phyloP scores from a whole-genome alignment of 164 flowering plant species.

The Stephania japonica region DNA sequence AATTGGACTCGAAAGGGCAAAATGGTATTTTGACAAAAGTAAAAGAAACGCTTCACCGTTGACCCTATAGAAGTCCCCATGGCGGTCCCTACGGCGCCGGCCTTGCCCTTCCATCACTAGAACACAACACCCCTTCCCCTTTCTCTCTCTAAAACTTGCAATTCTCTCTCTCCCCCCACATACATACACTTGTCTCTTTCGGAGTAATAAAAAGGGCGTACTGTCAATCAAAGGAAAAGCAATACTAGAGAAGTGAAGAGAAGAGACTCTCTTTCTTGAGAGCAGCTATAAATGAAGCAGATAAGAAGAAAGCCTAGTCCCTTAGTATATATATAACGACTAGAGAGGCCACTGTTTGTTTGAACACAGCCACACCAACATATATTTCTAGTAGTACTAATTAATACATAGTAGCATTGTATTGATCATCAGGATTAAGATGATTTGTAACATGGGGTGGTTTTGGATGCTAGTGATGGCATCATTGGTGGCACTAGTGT shows the following conservation, averaged over 20 bases:
- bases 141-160: slow-evolving; percentile 9
- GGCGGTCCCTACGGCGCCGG: slow-evolving; percentile 85
- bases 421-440: no score
- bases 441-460: slow-evolving; percentile 14
- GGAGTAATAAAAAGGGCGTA: slow-evolving; percentile 11
- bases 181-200: background rate
- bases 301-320: slow-evolving; percentile 13
- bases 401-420: no score
- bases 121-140: slow-evolving; percentile 3
- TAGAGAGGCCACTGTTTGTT: slow-evolving; percentile 4
- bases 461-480: slow-evolving; percentile 24
- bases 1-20: slow-evolving; percentile 19
- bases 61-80: slow-evolving; percentile 50
- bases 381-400: no score
- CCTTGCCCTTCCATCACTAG: slow-evolving; percentile 34
- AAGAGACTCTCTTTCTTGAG: background rate
- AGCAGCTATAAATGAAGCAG: slow-evolving; percentile 12
- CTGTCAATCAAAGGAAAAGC: slow-evolving; percentile 10
- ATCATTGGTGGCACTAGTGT: slow-evolving; percentile 20
- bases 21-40: slow-evolving; percentile 12
- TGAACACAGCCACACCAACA: background rate
- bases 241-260: background rate
- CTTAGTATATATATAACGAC: background rate
- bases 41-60: slow-evolving; percentile 30
- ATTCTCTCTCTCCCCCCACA: slow-evolving; percentile 15